Base-by-base conservation (phyloP, 2,329 filamentous ascomycete genomes). In the Aspergillus sp. region DNA sequence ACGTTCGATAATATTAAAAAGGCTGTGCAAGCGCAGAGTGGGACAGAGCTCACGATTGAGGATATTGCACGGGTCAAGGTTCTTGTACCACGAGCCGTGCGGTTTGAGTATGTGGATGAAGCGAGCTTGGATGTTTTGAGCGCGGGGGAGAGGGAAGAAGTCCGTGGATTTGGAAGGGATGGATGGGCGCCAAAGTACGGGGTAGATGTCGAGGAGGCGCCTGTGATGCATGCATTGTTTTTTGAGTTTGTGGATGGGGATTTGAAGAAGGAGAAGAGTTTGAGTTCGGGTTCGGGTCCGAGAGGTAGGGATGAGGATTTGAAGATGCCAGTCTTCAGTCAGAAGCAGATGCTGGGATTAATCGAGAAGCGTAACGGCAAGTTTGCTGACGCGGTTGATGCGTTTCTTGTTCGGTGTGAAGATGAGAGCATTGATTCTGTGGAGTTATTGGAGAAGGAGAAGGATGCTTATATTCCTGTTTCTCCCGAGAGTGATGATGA, bases 161-260 rank as follows among this genome's bases (percentile, higher is more conserved):
- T 62, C 80, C 85, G 6, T 22, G 51, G 55, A 83, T 90, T 69
- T 84, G 86, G 68, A 80, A 82, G 17, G 80, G 81, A 50, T 78
- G 79, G 60, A 80, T 80, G 11, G 78, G 80, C 8, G 3, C 17
- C 13, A 13, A 34, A 48, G 52, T 77, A 26, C 5, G 26, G 34
- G 7, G 18, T 26, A 4, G 45, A 24, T n/a, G 38, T 5, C 4
- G 45, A 39, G 42, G 22, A 9, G 17, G 24, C 41, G 58, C 61
- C 5, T 58, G 60, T 48, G 36, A 51, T 51, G 2, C 82, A 82
- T 51, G 88, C 96, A 15, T 76, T 99, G 22, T 84, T 93, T 36
- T 96, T 99, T 67, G 95, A 98, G 71, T 98, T 96, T 64, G 76
- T 96, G 17, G 95, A 98, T 71, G 93, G 89, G 0, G 93, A 97